Base-by-base conservation (phyloP, 75 land plant species). In the Sequoiadendron giganteum region DNA sequence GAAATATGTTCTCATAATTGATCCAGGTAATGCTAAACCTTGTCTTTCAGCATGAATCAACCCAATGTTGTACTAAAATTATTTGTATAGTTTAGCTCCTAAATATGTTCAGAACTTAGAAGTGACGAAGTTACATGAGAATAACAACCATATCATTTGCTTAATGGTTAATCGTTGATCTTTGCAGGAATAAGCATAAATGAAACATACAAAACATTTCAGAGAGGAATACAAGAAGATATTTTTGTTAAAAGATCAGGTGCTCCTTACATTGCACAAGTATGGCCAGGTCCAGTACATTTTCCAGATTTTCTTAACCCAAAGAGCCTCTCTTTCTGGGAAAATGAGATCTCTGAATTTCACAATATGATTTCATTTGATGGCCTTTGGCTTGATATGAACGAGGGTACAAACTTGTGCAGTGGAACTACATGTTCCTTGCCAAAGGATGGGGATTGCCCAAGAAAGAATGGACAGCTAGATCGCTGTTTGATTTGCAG, bases 311-410 rank as follows among this genome's bases (percentile, higher is more conserved):
- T 95, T 86, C 83, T 96, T 19, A 92, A 94, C 84, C 99, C 98
- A 13, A 91, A 86, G 3, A 55, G 81, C 21, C 88, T 77, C 15
- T 47, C 49, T 0, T 97, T 87, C 87, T 97, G 99, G 99, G 65
- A 76, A 16, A 78, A 86, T 6, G 97, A 96, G 85, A 91, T 96
- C 52, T 87, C 90, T 1, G 85, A 87, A 8, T 96, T 96, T 84
- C 95, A 93, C 54, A 88, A 89, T 9, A 88, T 88, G 52, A 86
- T 96, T 34, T 94, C 97, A 21, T 93, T 96, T 45, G 96, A 96
- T 86, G 98, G 98, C 28, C 84, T 96, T 11, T 96, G 98, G 98
- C 91, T 97, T 56, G 98, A 95, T 88, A 95, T 96, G 98, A 97
- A 97, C 84, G 93, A 86, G 90, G 93, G 65, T 36, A 87, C 90